Evolutionary conservation across 2,329 filamentous ascomycete genomes (phyloP).

Genomic region (Karstenula rhodostoma): DNA sequence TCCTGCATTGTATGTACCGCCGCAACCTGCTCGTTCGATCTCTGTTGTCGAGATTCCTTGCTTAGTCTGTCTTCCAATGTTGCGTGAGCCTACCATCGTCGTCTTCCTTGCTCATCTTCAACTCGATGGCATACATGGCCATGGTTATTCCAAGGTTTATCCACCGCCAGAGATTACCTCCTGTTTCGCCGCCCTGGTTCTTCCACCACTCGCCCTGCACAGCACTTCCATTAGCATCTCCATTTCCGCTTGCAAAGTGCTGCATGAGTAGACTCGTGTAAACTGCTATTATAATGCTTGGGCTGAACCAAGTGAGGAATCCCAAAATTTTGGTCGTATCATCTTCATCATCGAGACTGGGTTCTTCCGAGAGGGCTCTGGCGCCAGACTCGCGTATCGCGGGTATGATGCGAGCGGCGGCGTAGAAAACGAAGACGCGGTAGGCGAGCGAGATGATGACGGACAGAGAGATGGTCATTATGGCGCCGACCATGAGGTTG

Average conservation of each 20-base stretch:
- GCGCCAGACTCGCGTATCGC: constrained; percentile 89
- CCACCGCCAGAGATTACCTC: constrained; percentile 92
- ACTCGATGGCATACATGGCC: constrained; percentile 86
- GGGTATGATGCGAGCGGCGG: constrained; percentile 93
- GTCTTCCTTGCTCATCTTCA: constrained; percentile 85
- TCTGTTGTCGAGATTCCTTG: not conserved
- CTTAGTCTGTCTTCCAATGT: constrained; percentile 91
- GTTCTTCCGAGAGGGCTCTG: constrained; percentile 82
- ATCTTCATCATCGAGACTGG: constrained; percentile 84
- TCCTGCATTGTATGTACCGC: not conserved
- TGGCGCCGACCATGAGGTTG: constrained; percentile 86
- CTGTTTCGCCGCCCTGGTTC: constrained; percentile 79
- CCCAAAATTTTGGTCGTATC: constrained; percentile 81
- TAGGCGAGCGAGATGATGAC: constrained; percentile 96
- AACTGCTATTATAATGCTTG: constrained; percentile 91
- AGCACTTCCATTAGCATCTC: constrained; percentile 58
- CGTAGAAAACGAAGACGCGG: constrained; percentile 93
- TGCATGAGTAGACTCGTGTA: constrained; percentile 96
- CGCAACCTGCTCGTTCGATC: not conserved
- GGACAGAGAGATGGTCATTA: constrained; percentile 94
- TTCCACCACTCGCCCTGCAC: constrained; percentile 78
- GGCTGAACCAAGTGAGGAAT: constrained; percentile 91
- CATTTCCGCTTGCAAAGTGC: constrained; percentile 78
- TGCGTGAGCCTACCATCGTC: constrained; percentile 74
- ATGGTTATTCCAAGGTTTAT: constrained; percentile 90